These are phyloP conservation scores for Sporormia fimetaria DNA, from an alignment of 495 filamentous ascomycete species.

Conservation along the genomic window DNA sequence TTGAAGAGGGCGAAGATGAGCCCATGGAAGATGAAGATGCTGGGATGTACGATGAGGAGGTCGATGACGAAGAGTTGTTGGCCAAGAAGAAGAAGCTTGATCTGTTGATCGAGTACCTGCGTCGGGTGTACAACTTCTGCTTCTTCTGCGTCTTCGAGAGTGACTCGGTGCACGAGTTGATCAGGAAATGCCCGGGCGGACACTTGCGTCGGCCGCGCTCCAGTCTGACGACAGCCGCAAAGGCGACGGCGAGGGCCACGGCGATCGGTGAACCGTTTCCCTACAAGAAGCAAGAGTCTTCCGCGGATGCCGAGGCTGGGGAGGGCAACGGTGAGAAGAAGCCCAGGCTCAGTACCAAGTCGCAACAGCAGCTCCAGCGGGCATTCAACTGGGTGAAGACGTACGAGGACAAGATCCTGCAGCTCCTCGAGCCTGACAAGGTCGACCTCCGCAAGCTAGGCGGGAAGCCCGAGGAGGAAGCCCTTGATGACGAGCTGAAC, in stretches of 20 bases:
- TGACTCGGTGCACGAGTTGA: conserved; percentile 91
- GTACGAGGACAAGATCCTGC: conserved; percentile 90
- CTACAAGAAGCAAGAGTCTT: conserved; percentile 51
- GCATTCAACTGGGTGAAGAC: conserved; percentile 99
- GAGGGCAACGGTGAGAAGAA: conserved; percentile 51
- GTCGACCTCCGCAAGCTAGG: conserved; percentile 81
- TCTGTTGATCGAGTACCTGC: conserved; percentile 88
- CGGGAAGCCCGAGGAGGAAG: conserved; percentile 76
- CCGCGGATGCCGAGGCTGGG: conserved; percentile 44
- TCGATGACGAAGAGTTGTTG: conserved; percentile 79
- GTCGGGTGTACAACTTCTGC: conserved; percentile 94
- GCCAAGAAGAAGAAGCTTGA: conserved; percentile 94
- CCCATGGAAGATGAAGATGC: conserved; percentile 62
- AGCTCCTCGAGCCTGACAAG: conserved; percentile 79
- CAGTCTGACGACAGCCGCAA: conserved; percentile 68
- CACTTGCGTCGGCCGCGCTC: conserved; percentile 84
- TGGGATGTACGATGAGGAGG: conserved; percentile 61
- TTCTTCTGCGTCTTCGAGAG: conserved; percentile 99
- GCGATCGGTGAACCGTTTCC: conserved; percentile 72
- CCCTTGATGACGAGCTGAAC: conserved; percentile 68
- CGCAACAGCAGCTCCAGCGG: conserved; percentile 80
- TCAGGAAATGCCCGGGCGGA: conserved; percentile 88
- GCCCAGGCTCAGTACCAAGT: conserved; percentile 55
- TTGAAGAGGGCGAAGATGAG: conserved; percentile 60
- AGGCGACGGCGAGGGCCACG: conserved; percentile 73